These are phyloP conservation scores for Sporothrix euskadiensis DNA, from an alignment of 2,329 filamentous ascomycete species.

Conservation along the genomic window DNA sequence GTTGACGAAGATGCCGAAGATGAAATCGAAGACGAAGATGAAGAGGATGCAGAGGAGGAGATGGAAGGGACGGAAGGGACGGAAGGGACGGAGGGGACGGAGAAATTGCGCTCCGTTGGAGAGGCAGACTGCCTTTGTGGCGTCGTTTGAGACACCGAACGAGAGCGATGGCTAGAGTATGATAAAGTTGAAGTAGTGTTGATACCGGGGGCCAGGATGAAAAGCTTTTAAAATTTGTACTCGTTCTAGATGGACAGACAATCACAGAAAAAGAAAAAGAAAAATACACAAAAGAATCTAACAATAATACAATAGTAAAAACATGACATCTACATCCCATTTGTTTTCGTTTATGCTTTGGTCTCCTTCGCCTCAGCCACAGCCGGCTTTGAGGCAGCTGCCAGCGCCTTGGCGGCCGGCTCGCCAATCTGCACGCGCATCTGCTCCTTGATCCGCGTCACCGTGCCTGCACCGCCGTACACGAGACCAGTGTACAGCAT, in stretches of 20 bases:
- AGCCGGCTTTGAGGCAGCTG: too few relatives aligned
- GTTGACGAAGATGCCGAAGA: too few relatives aligned
- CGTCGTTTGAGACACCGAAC: too few relatives aligned
- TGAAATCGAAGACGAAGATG: too few relatives aligned
- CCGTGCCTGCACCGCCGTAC: slow-evolving; percentile 64
- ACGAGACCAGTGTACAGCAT: slow-evolving; percentile 83
- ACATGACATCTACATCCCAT: background rate
- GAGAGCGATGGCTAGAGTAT: too few relatives aligned
- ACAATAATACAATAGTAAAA: background rate
- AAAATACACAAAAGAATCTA: background rate
- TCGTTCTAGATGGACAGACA: background rate
- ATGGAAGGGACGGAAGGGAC: too few relatives aligned
- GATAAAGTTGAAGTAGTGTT: too few relatives aligned
- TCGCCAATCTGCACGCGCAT: slow-evolving; percentile 46
- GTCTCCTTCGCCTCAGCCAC: background rate
- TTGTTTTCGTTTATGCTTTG: background rate
- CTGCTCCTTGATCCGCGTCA: slow-evolving; percentile 66
- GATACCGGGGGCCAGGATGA: background rate
- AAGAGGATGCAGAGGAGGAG: too few relatives aligned
- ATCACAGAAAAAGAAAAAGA: background rate
- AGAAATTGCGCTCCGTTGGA: too few relatives aligned
- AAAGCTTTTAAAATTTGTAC: background rate
- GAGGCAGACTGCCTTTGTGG: too few relatives aligned
- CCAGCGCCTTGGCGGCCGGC: background rate
- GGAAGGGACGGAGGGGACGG: too few relatives aligned